phyloP scores from a whole-genome alignment of 495 filamentous ascomycete species.

The Annulohypoxylon moriforme region DNA sequence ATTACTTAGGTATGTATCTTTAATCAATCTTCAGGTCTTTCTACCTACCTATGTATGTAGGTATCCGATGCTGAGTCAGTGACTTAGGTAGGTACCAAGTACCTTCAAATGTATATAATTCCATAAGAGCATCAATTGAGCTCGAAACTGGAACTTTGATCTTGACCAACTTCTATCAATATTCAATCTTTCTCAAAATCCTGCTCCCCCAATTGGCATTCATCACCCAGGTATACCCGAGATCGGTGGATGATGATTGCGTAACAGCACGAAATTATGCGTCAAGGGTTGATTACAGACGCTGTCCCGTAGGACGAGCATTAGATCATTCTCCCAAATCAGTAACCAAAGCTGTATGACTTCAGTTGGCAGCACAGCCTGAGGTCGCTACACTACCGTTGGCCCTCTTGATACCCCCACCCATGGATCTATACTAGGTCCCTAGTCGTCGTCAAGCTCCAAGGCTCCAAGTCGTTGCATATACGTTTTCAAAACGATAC shows the following conservation, averaged over 20 bases:
- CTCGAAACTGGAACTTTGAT: neutral
- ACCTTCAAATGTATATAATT: too few relatives aligned
- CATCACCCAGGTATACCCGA: neutral
- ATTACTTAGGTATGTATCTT: too few relatives aligned
- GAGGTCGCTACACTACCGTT: neutral
- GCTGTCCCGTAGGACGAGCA: constrained; percentile 20
- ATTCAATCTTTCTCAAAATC: neutral
- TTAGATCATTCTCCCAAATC: constrained; percentile 17
- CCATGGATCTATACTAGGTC: too few relatives aligned
- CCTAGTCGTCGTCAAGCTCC: neutral
- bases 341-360: constrained; percentile 21
- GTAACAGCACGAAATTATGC: constrained; percentile 24
- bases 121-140: too few relatives aligned
- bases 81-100: too few relatives aligned
- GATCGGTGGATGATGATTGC: neutral
- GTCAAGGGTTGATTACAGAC: constrained; percentile 24
- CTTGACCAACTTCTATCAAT: neutral
- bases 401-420: too few relatives aligned
- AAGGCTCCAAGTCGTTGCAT: neutral
- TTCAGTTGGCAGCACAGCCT: constrained; percentile 17
- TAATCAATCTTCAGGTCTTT: neutral
- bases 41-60: neutral
- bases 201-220: neutral
- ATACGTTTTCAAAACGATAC: neutral
- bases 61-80: neutral